Conservation (phyloP, 2,329 filamentous ascomycete species). For the Bisporella sp. region DNA sequence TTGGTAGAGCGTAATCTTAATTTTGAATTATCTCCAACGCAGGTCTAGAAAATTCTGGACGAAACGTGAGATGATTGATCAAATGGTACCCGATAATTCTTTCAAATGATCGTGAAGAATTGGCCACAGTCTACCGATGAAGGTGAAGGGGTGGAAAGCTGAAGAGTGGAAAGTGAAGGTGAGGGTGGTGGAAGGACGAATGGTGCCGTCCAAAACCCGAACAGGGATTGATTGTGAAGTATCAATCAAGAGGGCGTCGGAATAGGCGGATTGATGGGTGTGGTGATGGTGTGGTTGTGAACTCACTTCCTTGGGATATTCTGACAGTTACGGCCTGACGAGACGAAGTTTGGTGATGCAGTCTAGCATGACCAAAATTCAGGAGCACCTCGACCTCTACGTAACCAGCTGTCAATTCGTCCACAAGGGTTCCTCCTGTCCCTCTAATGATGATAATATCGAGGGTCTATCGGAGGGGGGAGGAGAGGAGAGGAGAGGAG, state of each 20-base stretch:
- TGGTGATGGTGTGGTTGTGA: background rate
- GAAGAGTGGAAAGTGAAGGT: slow-evolving; percentile 1
- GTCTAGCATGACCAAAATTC: slow-evolving; percentile 9
- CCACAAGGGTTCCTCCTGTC: background rate
- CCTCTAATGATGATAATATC: background rate
- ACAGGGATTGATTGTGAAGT: background rate
- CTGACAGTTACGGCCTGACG: slow-evolving; percentile 22
- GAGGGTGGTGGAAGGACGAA: background rate
- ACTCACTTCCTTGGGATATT: slow-evolving; percentile 6
- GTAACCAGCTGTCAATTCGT: background rate
- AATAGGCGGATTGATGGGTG: slow-evolving; percentile 5
- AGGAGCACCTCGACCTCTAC: slow-evolving; percentile 5
- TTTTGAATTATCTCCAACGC: slow-evolving; percentile 7
- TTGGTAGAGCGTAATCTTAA: slow-evolving; percentile 20
- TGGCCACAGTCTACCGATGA: slow-evolving; percentile 2
- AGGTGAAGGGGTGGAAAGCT: background rate
- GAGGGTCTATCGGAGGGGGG: background rate
- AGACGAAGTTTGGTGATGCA: slow-evolving; percentile 13
- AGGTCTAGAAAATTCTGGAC: slow-evolving; percentile 9
- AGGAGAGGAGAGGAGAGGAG: background rate
- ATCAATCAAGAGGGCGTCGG: background rate
- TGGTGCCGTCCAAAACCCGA: background rate
- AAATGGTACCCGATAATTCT: background rate
- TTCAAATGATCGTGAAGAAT: slow-evolving; percentile 11
- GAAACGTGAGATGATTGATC: slow-evolving; percentile 3